phyloP scores from a whole-genome alignment of 805 yeast genomes.

The Hemisphaericaspora nanyangensis region DNA sequence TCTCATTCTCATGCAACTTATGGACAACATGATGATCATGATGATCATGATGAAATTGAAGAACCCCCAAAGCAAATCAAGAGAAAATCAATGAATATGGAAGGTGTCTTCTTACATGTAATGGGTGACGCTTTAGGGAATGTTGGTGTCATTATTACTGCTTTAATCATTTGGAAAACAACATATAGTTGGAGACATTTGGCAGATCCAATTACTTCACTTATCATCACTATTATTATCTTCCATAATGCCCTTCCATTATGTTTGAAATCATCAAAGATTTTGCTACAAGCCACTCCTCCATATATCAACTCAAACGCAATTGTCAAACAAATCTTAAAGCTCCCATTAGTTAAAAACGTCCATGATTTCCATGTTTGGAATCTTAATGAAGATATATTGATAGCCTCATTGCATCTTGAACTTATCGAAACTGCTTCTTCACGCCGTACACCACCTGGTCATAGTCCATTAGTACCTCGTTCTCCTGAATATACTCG shows the following conservation, averaged over 20 bases:
- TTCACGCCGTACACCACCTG: not conserved
- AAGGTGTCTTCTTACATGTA: constrained; percentile 93
- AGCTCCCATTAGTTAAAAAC: constrained; percentile 70
- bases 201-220: constrained; percentile 81
- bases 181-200: constrained; percentile 84
- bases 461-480: not conserved
- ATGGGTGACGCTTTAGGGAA: constrained; percentile 96
- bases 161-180: constrained; percentile 91
- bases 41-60: constrained; percentile 8
- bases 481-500: constrained; percentile 5
- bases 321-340: constrained; percentile 63
- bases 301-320: constrained; percentile 71
- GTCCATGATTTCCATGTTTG: constrained; percentile 96
- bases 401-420: constrained; percentile 87
- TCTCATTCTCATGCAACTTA: constrained; percentile 7
- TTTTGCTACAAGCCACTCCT: constrained; percentile 90
- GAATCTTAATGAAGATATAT: constrained; percentile 85
- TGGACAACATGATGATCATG: constrained; percentile 9
- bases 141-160: constrained; percentile 86
- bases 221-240: constrained; percentile 81
- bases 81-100: constrained; percentile 84
- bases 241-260: constrained; percentile 89
- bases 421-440: constrained; percentile 41
- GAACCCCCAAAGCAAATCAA: constrained; percentile 20
- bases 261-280: constrained; percentile 81